Evolutionary conservation across 352 stramenopile genomes (phyloP).

Genomic region (Globisporangium lucens): DNA sequence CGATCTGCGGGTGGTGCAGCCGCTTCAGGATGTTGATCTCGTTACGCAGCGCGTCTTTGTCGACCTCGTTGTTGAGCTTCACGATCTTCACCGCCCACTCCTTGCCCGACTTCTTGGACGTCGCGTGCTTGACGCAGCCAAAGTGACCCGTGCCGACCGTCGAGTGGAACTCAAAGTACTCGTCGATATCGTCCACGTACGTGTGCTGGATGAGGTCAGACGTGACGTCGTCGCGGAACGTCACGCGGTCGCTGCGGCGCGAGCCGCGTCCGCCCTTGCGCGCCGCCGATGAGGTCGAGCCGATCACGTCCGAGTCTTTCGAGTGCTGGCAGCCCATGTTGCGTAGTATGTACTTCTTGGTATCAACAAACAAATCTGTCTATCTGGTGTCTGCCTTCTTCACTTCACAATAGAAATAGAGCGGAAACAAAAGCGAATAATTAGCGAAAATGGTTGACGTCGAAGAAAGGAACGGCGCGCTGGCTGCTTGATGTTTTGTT

Average conservation of each 20-base stretch:
- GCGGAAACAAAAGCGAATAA: neutral
- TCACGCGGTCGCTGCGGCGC: constrained; percentile 28
- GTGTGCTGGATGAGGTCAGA: constrained; percentile 78
- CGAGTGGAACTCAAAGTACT: constrained; percentile 58
- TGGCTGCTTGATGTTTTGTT: neutral
- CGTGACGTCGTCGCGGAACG: constrained; percentile 67
- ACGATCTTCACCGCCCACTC: constrained; percentile 80
- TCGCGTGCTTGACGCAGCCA: constrained; percentile 60
- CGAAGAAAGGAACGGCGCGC: neutral
- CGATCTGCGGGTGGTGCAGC: constrained; percentile 79
- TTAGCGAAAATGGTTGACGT: neutral
- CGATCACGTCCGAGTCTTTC: constrained; percentile 43
- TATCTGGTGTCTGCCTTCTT: neutral
- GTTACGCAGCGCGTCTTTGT: constrained; percentile 72
- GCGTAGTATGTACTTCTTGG: too few relatives aligned
- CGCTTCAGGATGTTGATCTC: constrained; percentile 78
- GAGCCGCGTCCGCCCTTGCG: constrained; percentile 8
- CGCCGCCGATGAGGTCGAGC: constrained; percentile 24
- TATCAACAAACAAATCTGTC: constrained; percentile 1
- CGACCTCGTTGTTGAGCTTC: constrained; percentile 62
- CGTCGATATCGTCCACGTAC: constrained; percentile 60
- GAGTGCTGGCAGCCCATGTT: constrained; percentile 57
- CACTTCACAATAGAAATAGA: neutral
- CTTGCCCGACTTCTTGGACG: constrained; percentile 61
- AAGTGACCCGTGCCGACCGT: constrained; percentile 74